Conservation (phyloP, 1,284 basidiomycete genomes). For the Cutaneotrichosporon cavernicola region DNA sequence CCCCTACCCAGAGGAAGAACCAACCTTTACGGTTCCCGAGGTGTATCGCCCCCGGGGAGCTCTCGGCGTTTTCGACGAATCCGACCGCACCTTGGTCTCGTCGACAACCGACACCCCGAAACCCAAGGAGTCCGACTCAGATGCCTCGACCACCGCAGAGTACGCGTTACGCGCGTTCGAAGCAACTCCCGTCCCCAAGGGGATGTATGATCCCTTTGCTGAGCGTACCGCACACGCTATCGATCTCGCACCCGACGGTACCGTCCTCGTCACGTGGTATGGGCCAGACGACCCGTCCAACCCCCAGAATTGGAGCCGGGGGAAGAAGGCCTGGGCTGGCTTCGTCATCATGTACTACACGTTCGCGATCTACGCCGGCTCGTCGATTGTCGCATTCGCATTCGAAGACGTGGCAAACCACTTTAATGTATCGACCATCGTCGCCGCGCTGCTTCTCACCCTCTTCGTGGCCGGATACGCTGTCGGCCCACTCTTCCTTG, state of each 20-base stretch:
- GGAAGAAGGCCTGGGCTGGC: conserved; percentile 64
- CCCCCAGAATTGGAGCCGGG: conserved; percentile 66
- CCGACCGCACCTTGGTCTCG: neutral
- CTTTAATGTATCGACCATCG: conserved; percentile 17
- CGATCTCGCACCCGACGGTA: conserved; percentile 15
- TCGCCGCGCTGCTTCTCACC: conserved; percentile 18
- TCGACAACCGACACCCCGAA: neutral
- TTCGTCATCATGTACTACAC: conserved; percentile 61
- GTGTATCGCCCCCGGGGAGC: conserved; percentile 6
- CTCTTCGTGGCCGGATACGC: conserved; percentile 64
- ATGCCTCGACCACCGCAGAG: neutral
- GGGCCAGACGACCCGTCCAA: conserved; percentile 63
- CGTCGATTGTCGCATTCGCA: conserved; percentile 19
- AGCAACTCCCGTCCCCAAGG: neutral
- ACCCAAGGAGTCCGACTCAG: neutral
- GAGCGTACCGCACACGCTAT: conserved; percentile 8
- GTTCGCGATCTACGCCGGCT: conserved; percentile 30
- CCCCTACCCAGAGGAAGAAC: conserved; percentile 29
- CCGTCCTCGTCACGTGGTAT: conserved; percentile 60
- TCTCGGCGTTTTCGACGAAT: neutral
- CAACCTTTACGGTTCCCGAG: conserved; percentile 24
- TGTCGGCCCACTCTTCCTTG: conserved; percentile 56
- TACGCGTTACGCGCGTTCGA: conserved; percentile 1
- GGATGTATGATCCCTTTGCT: conserved; percentile 3
- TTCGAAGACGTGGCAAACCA: conserved; percentile 15